Percentiles rank a stretch among this genome's conserved stretches.
phyloP scores from a whole-genome alignment of 2,329 filamentous ascomycete genomes.

The Phialophora verrucosa region DNA sequence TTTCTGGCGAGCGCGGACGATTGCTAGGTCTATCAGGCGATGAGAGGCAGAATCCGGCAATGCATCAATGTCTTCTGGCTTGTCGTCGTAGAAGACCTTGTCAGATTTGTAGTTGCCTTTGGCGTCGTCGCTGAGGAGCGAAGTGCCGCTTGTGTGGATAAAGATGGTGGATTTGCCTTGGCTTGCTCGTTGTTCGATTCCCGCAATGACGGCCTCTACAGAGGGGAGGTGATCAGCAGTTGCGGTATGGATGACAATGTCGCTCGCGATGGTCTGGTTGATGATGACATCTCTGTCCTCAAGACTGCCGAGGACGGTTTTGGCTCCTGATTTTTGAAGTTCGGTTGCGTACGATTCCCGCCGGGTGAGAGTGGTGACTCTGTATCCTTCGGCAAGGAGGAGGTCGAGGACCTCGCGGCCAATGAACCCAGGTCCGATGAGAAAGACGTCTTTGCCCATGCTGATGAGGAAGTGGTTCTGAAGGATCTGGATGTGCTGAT shows the following conservation, averaged over 20 bases:
- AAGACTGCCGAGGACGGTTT: conserved; percentile 50
- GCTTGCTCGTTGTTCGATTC: conserved; percentile 48
- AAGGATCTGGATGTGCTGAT: background rate
- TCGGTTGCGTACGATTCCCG: conserved; percentile 29
- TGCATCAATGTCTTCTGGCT: conserved; percentile 49
- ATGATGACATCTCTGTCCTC: conserved; percentile 50
- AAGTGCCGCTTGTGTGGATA: conserved; percentile 57
- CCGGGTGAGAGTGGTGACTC: conserved; percentile 47
- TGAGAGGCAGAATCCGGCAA: conserved; percentile 53
- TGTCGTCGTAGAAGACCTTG: conserved; percentile 53
- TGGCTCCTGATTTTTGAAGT: conserved; percentile 45
- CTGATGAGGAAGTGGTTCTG: background rate
- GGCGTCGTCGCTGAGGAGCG: conserved; percentile 49
- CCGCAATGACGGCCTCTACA: conserved; percentile 53
- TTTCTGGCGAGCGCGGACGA: conserved; percentile 47
- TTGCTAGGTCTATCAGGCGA: conserved; percentile 54
- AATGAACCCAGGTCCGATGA: conserved; percentile 42
- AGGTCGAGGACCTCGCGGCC: conserved; percentile 56
- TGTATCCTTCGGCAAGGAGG: conserved; percentile 51
- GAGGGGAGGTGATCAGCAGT: conserved; percentile 57
- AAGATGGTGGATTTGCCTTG: conserved; percentile 51
- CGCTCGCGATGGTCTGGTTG: conserved; percentile 46
- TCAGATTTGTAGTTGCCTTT: conserved; percentile 45
- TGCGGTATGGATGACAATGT: conserved; percentile 57
- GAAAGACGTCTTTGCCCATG: conserved; percentile 33